Evolutionary conservation across 257 asterid species (phyloP).

Genomic region (Ocimum tenuiflorum): DNA sequence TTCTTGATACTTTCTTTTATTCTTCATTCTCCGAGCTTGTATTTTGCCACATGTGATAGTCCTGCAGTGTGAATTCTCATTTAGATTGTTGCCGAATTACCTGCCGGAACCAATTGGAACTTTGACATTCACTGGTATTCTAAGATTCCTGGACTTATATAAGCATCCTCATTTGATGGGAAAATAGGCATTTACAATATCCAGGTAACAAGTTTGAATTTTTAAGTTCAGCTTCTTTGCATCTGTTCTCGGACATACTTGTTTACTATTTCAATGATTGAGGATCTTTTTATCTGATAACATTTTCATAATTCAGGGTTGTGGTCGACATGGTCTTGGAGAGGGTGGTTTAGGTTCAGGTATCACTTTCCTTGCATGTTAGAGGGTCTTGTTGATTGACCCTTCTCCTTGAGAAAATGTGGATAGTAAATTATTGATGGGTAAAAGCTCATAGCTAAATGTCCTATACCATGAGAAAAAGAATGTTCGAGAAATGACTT

Average conservation of each 20-base stretch:
- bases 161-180: slow-evolving; percentile 97
- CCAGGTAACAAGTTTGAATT: slow-evolving; percentile 46
- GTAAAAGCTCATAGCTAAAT: too few species aligned
- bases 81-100: slow-evolving; percentile 90
- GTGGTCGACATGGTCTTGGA: too few species aligned
- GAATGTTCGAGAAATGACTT: too few species aligned
- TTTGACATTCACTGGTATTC: slow-evolving; percentile 95
- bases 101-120: slow-evolving; percentile 96
- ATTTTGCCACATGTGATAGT: neutral
- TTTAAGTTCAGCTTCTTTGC: neutral
- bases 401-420: too few species aligned
- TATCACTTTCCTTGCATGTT: too few species aligned
- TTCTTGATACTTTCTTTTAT: neutral
- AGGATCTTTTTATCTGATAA: too few species aligned
- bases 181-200: slow-evolving; percentile 84
- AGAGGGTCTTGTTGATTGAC: too few species aligned
- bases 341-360: too few species aligned
- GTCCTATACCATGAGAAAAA: too few species aligned
- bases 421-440: too few species aligned
- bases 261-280: neutral
- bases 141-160: slow-evolving; percentile 86
- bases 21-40: neutral
- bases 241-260: neutral
- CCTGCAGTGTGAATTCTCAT: slow-evolving; percentile 11
- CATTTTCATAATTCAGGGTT: too few species aligned